Base-by-base conservation (phyloP, 306 rosid genomes). In the Lagenaria siceraria region DNA sequence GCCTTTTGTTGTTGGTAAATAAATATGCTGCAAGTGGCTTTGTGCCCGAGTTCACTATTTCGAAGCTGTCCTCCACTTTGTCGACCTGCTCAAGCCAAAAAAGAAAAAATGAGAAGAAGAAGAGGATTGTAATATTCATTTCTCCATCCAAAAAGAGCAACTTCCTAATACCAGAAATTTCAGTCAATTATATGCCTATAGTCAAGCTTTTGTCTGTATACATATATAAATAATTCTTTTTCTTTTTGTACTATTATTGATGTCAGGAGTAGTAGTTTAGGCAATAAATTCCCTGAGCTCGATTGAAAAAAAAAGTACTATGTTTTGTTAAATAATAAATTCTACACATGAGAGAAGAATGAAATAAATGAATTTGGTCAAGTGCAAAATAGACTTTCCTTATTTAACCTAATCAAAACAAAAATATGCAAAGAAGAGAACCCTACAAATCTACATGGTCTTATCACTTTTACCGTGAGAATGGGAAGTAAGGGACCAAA, bases 401-500 rank as follows among this genome's bases (percentile, higher is more conserved):
- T 49, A 49, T 14, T 14, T 14, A 7, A 49, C 19, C 53, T 4
- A 49, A 49, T 49, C 53, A 49, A 13, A 49, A 14, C 6, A 49
- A 49, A 49, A 49, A 49, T 48, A 48, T 46, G 12, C 12, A 46
- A 46, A 0, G 17, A 12, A 46, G 48, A 46, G 5, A 15, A 48
- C 2, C 19, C 53, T 48, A 14, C n/a, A 51, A 4, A 1, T 51
- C 17, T 51, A 51, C 0, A 51, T 5, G 1, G 21, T 15, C n/a
- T n/a, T 24, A 31, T 22, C 65, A 51, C 31, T 70, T 83, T 49
- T 88, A 95, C 99, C 86, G 89, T 89, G 81, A 92, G 5, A 83
- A 96, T 92, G 79, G 99, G 98, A 84, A 96, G 97, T 81, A 96
- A 83, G 24, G 99, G 99, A 80, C 99, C 99, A 76, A 96, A 96